Percentiles rank a stretch among this genome's conserved stretches.
phyloP scores from a whole-genome alignment of 2,329 filamentous ascomycete genomes.

The Knoxdaviesia proteae region DNA sequence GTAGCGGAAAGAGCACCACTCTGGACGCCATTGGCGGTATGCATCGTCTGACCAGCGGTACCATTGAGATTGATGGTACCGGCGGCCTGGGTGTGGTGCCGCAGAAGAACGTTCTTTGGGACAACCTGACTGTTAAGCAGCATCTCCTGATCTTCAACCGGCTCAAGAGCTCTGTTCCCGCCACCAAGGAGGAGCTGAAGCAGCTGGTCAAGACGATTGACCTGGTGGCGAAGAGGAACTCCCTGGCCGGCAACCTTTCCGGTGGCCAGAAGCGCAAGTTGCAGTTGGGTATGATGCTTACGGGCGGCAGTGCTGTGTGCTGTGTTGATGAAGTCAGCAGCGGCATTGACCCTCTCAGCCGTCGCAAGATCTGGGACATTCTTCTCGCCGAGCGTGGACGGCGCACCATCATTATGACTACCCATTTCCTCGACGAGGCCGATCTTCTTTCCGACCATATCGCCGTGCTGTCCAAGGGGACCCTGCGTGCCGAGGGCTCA shows the following conservation, averaged over 20 bases:
- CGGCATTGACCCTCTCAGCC: constrained; percentile 67
- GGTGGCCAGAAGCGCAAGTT: constrained; percentile 86
- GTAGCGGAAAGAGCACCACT: constrained; percentile 77
- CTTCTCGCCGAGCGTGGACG: constrained; percentile 63
- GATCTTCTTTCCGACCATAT: constrained; percentile 80
- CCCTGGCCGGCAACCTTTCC: constrained; percentile 57
- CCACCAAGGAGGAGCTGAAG: constrained; percentile 35
- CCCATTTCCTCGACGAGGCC: constrained; percentile 85
- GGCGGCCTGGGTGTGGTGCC: constrained; percentile 73
- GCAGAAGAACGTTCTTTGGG: constrained; percentile 89
- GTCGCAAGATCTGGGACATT: constrained; percentile 89
- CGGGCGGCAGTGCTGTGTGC: constrained; percentile 70
- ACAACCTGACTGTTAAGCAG: constrained; percentile 67
- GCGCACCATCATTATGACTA: constrained; percentile 71
- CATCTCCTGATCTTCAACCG: constrained; percentile 70
- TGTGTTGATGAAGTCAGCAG: constrained; percentile 83
- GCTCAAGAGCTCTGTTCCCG: constrained; percentile 42
- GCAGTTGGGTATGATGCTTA: constrained; percentile 88
- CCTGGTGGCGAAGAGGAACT: constrained; percentile 50
- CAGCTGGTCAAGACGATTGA: constrained; percentile 52
- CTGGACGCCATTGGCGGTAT: constrained; percentile 73
- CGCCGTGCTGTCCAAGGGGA: constrained; percentile 68
- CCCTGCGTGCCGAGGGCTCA: constrained; percentile 61
- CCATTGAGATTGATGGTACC: constrained; percentile 56
- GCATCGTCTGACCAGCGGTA: constrained; percentile 53